Percentiles rank a stretch among this genome's conserved stretches.
Conservation (phyloP, 2,329 filamentous ascomycete species). For the Nigrospora oryzae region DNA sequence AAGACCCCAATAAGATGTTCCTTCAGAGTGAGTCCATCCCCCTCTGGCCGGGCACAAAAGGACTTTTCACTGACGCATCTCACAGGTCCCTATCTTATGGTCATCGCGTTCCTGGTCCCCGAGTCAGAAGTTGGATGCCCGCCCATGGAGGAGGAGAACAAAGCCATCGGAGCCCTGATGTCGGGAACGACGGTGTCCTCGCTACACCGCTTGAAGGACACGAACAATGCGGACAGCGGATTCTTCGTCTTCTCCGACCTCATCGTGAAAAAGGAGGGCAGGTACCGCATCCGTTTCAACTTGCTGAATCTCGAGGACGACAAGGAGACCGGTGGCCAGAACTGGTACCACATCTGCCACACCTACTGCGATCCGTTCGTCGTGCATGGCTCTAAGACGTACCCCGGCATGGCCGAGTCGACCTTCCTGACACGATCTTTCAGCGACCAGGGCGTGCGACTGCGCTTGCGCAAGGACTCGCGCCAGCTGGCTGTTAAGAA, state of each 20-base stretch:
- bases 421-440: conserved; percentile 75
- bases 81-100: conserved; percentile 21
- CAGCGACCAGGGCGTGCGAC: conserved; percentile 77
- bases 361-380: conserved; percentile 60
- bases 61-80: conserved; percentile 6
- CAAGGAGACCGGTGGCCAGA: conserved; percentile 2
- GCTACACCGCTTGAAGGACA: conserved; percentile 72
- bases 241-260: conserved; percentile 92
- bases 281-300: conserved; percentile 66
- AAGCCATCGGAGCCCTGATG: conserved; percentile 35
- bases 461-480: conserved; percentile 77
- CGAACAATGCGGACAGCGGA: conserved; percentile 67
- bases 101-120: conserved; percentile 7
- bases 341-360: conserved; percentile 24
- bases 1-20: conserved; percentile 37
- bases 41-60: background rate
- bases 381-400: conserved; percentile 58
- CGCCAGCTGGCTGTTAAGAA: conserved; percentile 45
- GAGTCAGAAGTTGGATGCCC: conserved; percentile 18
- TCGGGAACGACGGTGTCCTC: conserved; percentile 73
- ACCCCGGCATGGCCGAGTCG: conserved; percentile 73
- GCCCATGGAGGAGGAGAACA: conserved; percentile 28
- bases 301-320: conserved; percentile 58
- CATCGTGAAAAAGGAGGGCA: conserved; percentile 67
- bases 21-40: conserved; percentile 45